phyloP scores from a whole-genome alignment of 495 filamentous ascomycete genomes.

The Chaetomium tenue region DNA sequence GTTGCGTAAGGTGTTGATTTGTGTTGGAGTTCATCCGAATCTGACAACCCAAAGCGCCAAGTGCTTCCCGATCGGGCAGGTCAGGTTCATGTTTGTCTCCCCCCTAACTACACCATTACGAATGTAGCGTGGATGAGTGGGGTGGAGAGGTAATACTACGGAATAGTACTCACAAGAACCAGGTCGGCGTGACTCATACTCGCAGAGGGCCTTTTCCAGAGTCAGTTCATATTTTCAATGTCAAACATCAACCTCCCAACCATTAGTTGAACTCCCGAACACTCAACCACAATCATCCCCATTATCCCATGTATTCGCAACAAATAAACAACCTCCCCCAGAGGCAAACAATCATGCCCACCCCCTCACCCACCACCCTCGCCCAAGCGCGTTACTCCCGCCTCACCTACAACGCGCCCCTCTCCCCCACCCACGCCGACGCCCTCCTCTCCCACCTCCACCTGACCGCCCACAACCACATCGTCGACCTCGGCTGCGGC shows the following conservation, averaged over 20 bases:
- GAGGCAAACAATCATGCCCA: neutral
- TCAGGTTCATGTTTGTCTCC: neutral
- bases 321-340: neutral
- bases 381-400: neutral
- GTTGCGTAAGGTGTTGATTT: neutral
- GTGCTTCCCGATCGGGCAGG: neutral
- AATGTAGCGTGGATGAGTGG: neutral
- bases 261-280: neutral
- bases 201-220: neutral
- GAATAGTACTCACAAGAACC: neutral
- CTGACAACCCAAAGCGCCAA: neutral
- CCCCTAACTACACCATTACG: neutral
- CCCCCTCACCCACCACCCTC: neutral
- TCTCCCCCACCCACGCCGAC: neutral
- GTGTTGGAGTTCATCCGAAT: neutral
- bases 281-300: too few relatives aligned
- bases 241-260: too few relatives aligned
- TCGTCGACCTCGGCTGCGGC: constrained; percentile 14
- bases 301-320: too few relatives aligned
- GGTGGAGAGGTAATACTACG: too few relatives aligned
- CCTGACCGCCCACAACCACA: neutral
- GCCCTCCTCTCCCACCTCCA: neutral
- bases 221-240: too few relatives aligned
- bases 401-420: constrained; percentile 1
- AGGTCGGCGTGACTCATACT: neutral